Evolutionary conservation across 2,329 filamentous ascomycete genomes (phyloP).

Genomic region (Elsinoe australis): DNA sequence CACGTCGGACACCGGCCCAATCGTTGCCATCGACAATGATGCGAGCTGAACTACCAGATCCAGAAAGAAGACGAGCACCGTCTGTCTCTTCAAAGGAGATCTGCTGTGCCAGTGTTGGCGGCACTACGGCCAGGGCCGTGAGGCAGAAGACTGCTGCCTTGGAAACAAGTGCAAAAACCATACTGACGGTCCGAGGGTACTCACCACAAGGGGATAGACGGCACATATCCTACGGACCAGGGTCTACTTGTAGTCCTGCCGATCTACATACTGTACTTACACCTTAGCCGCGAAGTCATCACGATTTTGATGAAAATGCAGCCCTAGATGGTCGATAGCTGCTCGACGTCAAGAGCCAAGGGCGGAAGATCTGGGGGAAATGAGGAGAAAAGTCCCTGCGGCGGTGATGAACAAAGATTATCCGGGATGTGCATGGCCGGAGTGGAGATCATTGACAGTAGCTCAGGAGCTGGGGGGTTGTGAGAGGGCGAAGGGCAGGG

Average conservation of each 20-base stretch:
- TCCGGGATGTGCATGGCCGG: neutral
- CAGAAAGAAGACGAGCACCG: neutral
- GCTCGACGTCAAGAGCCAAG: neutral
- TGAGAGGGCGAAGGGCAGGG: neutral
- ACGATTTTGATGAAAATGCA: too few relatives aligned
- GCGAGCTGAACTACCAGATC: neutral
- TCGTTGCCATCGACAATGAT: slow-evolving; percentile 53
- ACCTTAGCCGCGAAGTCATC: too few relatives aligned
- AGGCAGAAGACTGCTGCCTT: neutral
- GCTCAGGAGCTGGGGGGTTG: neutral
- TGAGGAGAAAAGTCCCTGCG: slow-evolving; percentile 9
- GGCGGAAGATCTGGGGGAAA: slow-evolving; percentile 1
- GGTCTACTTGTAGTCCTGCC: too few relatives aligned
- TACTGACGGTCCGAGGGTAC: neutral
- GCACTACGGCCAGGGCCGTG: neutral
- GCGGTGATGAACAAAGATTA: too few relatives aligned
- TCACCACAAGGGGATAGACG: too few relatives aligned
- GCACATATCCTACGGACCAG: too few relatives aligned
- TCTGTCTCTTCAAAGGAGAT: slow-evolving; percentile 1
- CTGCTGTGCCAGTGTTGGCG: neutral
- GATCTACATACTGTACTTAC: too few relatives aligned
- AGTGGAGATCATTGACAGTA: slow-evolving; percentile 1
- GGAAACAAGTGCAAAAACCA: neutral
- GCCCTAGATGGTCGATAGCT: too few relatives aligned
- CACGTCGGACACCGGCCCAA: slow-evolving; percentile 61